phyloP scores from a whole-genome alignment of 2,329 filamentous ascomycete genomes.

The Claviceps quebecensis region DNA sequence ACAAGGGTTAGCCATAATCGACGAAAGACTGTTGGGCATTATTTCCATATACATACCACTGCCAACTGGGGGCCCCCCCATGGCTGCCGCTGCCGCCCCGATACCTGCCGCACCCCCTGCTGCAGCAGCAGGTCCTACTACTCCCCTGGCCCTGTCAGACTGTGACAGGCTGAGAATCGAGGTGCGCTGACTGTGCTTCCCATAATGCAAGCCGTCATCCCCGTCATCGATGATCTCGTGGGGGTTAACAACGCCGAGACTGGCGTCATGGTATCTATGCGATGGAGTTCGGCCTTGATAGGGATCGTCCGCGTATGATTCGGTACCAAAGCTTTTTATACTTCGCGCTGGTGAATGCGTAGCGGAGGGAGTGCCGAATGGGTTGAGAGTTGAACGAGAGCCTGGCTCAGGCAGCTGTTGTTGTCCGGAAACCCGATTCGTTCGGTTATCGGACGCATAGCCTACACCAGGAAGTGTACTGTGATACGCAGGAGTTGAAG shows the following conservation, averaged over 20 bases:
- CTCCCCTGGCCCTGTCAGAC: constrained; percentile 19
- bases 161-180: constrained; percentile 46
- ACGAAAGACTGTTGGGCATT: not conserved
- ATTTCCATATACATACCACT: constrained; percentile 9
- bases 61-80: constrained; percentile 14
- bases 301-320: constrained; percentile 47
- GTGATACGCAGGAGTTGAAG: constrained; percentile 9
- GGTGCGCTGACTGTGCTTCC: constrained; percentile 28
- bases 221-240: constrained; percentile 75
- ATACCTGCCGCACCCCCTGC: constrained; percentile 31
- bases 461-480: constrained; percentile 9
- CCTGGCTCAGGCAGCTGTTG: constrained; percentile 20
- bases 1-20: not conserved
- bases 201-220: constrained; percentile 62
- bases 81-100: constrained; percentile 18
- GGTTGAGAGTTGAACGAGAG: constrained; percentile 29
- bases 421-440: not conserved
- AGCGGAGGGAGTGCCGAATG: constrained; percentile 20
- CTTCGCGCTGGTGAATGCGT: constrained; percentile 35
- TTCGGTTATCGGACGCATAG: constrained; percentile 7
- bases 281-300: constrained; percentile 36
- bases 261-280: constrained; percentile 27
- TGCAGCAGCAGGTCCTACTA: constrained; percentile 26
- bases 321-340: constrained; percentile 27
- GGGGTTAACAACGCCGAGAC: constrained; percentile 54